Conservation (phyloP, 2,329 filamentous ascomycete species). For the Graphilbum fragrans region DNA sequence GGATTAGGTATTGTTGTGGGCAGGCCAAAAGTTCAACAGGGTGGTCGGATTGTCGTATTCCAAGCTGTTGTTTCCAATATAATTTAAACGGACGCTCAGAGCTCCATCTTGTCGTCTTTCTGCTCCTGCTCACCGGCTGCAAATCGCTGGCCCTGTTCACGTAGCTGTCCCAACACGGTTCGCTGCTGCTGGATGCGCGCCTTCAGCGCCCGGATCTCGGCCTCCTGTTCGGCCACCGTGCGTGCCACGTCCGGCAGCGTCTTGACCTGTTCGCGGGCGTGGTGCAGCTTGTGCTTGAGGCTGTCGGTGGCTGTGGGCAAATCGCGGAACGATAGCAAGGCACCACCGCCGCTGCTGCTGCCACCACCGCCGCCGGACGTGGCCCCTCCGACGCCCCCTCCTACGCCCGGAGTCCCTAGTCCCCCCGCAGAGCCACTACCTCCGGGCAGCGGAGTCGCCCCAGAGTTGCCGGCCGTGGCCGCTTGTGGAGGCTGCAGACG, state of each 20-base stretch:
- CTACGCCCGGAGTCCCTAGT: slow-evolving; percentile 6
- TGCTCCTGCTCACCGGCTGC: slow-evolving; percentile 19
- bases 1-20: no score
- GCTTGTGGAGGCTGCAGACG: slow-evolving; percentile 49
- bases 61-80: no score
- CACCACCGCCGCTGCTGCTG: slow-evolving; percentile 5
- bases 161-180: slow-evolving; percentile 40
- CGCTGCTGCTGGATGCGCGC: slow-evolving; percentile 50
- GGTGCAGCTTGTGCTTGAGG: slow-evolving; percentile 73
- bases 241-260: slow-evolving; percentile 59
- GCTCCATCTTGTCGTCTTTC: slow-evolving; percentile 24
- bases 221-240: slow-evolving; percentile 54
- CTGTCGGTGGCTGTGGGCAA: slow-evolving; percentile 66
- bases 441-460: not conserved
- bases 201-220: slow-evolving; percentile 57
- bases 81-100: no score
- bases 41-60: no score
- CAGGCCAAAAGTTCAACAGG: no score
- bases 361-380: slow-evolving; percentile 17
- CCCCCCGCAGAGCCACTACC: slow-evolving; percentile 12
- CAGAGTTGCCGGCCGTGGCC: slow-evolving; percentile 14
- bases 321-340: slow-evolving; percentile 49
- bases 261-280: slow-evolving; percentile 55
- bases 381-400: slow-evolving; percentile 9
- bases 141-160: slow-evolving; percentile 33